Evolutionary conservation across 2,329 filamentous ascomycete species (phyloP).

Genomic region (Alternaria sp.): DNA sequence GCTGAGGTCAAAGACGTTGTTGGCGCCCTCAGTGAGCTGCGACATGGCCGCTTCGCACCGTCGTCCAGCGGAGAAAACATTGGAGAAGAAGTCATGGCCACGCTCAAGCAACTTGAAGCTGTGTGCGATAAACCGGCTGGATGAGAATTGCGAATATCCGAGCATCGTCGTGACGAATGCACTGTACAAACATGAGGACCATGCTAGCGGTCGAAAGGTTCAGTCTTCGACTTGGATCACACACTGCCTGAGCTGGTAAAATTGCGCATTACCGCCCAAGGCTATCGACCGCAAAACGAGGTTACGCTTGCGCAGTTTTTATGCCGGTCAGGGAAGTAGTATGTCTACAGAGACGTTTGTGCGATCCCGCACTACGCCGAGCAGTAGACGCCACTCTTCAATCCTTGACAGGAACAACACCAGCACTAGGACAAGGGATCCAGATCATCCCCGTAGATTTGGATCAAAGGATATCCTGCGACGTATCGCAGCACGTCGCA

Average conservation of each 20-base stretch:
- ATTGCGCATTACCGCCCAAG: not conserved
- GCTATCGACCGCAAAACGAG: not conserved
- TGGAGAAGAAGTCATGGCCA: constrained; percentile 70
- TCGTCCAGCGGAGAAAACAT: constrained; percentile 63
- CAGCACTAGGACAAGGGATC: not conserved
- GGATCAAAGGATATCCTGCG: not conserved
- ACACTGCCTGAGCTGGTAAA: not conserved
- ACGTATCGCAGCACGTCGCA: not conserved
- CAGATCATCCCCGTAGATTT: not conserved
- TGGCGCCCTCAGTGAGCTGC: constrained; percentile 78
- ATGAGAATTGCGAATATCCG: constrained; percentile 14
- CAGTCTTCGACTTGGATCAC: not conserved
- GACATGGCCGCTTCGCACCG: constrained; percentile 73
- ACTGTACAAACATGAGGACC: not conserved
- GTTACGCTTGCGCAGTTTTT: not conserved
- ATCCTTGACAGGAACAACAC: not conserved
- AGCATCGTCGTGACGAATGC: not conserved
- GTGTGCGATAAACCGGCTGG: constrained; percentile 55
- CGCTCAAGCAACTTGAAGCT: constrained; percentile 68
- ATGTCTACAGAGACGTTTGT: not conserved
- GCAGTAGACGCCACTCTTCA: not conserved
- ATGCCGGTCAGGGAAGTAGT: not conserved
- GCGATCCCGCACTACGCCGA: not conserved
- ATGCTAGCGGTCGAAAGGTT: not conserved
- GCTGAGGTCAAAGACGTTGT: constrained; percentile 69